These are phyloP conservation scores for Exophiala sideris DNA, from an alignment of 2,329 filamentous ascomycete genomes.

Conservation along the genomic window DNA sequence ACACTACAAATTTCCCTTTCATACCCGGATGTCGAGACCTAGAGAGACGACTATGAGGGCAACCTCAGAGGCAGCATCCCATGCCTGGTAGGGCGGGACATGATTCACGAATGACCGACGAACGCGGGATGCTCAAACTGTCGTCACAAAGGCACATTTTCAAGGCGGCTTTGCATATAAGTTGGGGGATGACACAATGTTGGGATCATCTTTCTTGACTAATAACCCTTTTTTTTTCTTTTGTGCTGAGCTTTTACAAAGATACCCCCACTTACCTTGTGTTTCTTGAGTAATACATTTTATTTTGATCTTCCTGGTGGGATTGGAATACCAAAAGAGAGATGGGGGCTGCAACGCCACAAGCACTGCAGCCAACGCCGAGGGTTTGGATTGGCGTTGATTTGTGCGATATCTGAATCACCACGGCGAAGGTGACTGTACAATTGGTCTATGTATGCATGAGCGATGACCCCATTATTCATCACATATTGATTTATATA, in stretches of 20 bases:
- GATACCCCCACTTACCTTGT: slow-evolving; percentile 16
- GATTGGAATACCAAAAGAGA: slow-evolving; percentile 5
- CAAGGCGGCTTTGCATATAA: slow-evolving; percentile 5
- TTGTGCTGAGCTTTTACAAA: slow-evolving; percentile 12
- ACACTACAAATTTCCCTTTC: slow-evolving; percentile 3
- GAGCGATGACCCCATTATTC: slow-evolving; percentile 7
- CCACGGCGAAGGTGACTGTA: slow-evolving; percentile 6
- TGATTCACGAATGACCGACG: slow-evolving; percentile 20
- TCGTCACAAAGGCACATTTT: slow-evolving; percentile 17
- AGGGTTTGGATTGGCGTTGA: too few relatives aligned
- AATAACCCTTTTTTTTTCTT: slow-evolving; percentile 3
- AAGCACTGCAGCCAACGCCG: background rate
- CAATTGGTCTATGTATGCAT: slow-evolving; percentile 17
- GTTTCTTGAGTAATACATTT: slow-evolving; percentile 13
- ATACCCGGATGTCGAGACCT: slow-evolving; percentile 20
- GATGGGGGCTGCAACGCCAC: background rate
- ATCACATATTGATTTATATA: slow-evolving; percentile 4
- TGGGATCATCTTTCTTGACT: slow-evolving; percentile 7
- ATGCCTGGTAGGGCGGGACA: slow-evolving; percentile 11
- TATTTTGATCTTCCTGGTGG: background rate
- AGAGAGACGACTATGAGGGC: slow-evolving; percentile 26
- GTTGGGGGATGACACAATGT: slow-evolving; percentile 9
- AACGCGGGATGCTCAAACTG: slow-evolving; percentile 17
- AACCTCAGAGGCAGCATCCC: slow-evolving; percentile 23
- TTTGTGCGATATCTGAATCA: too few relatives aligned